Conservation (phyloP, 306 rosid genomes). For the Gleditsia sinensis region DNA sequence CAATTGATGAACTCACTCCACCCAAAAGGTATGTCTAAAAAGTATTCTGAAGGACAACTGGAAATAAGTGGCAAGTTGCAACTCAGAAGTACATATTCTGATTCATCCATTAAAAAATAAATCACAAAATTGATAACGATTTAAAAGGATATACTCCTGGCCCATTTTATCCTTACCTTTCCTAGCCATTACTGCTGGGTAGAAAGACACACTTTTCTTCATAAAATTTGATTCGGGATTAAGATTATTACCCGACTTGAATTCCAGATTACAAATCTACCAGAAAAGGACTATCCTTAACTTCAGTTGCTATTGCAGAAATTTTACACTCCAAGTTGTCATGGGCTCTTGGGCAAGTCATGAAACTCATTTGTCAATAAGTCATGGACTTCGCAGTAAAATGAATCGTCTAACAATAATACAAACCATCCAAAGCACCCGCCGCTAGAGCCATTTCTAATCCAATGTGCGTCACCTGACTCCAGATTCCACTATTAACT, state of each 20-base stretch:
- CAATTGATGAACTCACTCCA: conserved; percentile 45
- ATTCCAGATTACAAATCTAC: neutral
- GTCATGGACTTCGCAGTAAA: neutral
- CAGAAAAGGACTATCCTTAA: neutral
- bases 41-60: conserved; percentile 49
- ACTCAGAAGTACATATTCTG: conserved; percentile 20
- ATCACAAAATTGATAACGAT: neutral
- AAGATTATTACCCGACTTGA: neutral
- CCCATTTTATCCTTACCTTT: neutral
- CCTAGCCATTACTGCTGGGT: neutral
- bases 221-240: neutral
- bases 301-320: conserved; percentile 2
- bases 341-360: conserved; percentile 6
- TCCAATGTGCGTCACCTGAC: neutral
- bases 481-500: neutral
- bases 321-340: neutral
- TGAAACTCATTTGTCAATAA: neutral
- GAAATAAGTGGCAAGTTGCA: conserved; percentile 54
- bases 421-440: conserved; percentile 9
- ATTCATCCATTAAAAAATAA: neutral
- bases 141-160: neutral
- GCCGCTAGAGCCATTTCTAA: too few species aligned
- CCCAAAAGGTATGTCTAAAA: conserved; percentile 42
- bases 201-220: neutral
- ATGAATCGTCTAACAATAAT: neutral